A percentile compares a stretch with the other conserved stretches of the same genome.
Conservation (phyloP, 495 filamentous ascomycete genomes). For the Tuber magnatum region DNA sequence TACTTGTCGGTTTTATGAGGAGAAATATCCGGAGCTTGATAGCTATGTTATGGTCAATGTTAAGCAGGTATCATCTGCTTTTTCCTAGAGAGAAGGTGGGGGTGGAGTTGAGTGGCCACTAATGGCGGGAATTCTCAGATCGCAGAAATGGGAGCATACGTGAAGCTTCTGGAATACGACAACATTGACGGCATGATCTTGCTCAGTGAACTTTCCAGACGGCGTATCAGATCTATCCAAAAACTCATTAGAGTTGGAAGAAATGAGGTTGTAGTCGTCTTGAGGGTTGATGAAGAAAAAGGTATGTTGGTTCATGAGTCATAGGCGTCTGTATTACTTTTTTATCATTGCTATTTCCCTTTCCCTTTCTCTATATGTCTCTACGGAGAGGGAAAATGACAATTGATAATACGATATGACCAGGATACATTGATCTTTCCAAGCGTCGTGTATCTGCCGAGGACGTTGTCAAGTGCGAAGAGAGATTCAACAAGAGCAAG, state of each 20-base stretch:
- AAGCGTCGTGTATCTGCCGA: constrained; percentile 96
- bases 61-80: constrained; percentile 60
- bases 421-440: constrained; percentile 94
- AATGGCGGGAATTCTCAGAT: constrained; percentile 53
- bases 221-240: constrained; percentile 96
- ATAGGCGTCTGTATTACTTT: constrained; percentile 17
- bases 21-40: constrained; percentile 96
- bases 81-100: not conserved
- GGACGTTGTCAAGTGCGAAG: constrained; percentile 95
- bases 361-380: constrained; percentile 7
- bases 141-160: constrained; percentile 98
- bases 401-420: constrained; percentile 15
- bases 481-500: constrained; percentile 99
- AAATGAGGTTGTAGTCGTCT: constrained; percentile 96
- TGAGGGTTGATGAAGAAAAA: constrained; percentile 98
- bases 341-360: not conserved
- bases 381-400: not conserved
- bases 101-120: constrained; percentile 5
- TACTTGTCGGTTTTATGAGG: constrained; percentile 98
- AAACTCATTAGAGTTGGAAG: constrained; percentile 96
- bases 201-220: constrained; percentile 86
- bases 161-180: constrained; percentile 98
- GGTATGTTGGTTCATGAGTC: constrained; percentile 48
- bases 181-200: constrained; percentile 99
- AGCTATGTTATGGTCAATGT: constrained; percentile 99